A percentile compares a stretch with the other conserved stretches of the same genome.
phyloP scores from a whole-genome alignment of 768 basidiomycete species.

The Calvatia gigantea region DNA sequence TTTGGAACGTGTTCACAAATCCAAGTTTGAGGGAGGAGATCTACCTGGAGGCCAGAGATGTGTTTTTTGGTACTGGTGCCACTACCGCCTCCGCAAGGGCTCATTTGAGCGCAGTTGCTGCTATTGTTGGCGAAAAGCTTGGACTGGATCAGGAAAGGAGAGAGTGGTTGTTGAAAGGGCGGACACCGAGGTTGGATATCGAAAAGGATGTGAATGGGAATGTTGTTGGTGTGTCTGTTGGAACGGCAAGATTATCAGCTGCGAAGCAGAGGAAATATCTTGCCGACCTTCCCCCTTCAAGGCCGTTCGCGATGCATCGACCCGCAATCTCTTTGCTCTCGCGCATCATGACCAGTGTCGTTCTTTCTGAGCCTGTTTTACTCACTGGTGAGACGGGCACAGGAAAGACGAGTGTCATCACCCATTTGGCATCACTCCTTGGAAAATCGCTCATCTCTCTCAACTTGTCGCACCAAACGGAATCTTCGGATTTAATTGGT shows the following conservation, averaged over 20 bases:
- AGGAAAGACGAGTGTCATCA: constrained; percentile 92
- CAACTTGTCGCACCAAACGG: constrained; percentile 95
- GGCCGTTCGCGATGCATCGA: constrained; percentile 86
- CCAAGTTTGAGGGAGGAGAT: constrained; percentile 82
- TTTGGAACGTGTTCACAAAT: constrained; percentile 59
- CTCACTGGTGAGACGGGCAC: constrained; percentile 99
- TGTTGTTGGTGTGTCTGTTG: constrained; percentile 54
- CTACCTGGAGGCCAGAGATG: constrained; percentile 83
- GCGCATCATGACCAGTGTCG: constrained; percentile 70
- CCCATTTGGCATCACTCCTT: constrained; percentile 80
- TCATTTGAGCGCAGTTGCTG: constrained; percentile 47
- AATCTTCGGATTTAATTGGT: constrained; percentile 89
- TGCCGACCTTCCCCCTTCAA: constrained; percentile 29
- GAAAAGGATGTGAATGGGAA: constrained; percentile 68
- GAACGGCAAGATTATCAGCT: constrained; percentile 56
- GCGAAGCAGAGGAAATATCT: constrained; percentile 35
- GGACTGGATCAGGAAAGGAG: constrained; percentile 68
- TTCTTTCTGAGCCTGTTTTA: constrained; percentile 77
- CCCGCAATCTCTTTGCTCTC: constrained; percentile 80
- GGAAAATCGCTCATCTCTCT: constrained; percentile 77
- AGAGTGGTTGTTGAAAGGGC: constrained; percentile 63
- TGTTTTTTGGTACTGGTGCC: constrained; percentile 79
- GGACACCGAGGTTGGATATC: constrained; percentile 62
- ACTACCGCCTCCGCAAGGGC: constrained; percentile 49
- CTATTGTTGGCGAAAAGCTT: constrained; percentile 56